Base-by-base conservation (phyloP, 2,329 filamentous ascomycete genomes). In the Colletotrichum eremochloae region DNA sequence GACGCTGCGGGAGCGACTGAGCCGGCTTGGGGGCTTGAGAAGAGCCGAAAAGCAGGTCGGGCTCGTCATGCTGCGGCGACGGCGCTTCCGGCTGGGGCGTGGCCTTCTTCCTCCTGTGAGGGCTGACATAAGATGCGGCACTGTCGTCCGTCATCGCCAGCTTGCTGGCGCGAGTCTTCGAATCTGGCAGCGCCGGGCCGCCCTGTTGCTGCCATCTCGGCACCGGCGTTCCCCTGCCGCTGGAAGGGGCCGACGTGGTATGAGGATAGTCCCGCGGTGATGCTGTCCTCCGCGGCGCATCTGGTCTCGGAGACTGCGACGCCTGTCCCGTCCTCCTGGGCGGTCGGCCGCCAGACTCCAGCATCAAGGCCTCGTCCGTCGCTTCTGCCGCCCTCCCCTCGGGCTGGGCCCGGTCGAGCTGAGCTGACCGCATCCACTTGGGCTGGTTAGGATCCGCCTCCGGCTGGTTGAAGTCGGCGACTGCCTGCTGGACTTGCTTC, bases 401-500 rank as follows among this genome's bases (percentile, higher is more conserved):
- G 48, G 78, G 78, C 76, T 78, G 82, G 42, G 75, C 75, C 46
- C 81, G 82, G 2, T 86, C 84, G 18, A 62, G 56, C 67, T 85
- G 82, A 3, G 90, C 88, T 69, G 95, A 93, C 76, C 93, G 91
- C 96, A 99, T 97, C 96, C 96, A 99, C 79, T 94, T 96, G 0
- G 96, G 96, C 79, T 97, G 94, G 78, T 81, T 93, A 2, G 93
- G 87, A 78, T 97, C 95, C 36, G 86, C 85, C n/a, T 91, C 92
- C 53, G 88, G 87, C 74, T 89, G 86, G 75, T 92, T 89, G 71
- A 98, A 93, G 20, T 99, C 96, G 11, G 95, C 91, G 44, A 98
- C 93, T 5, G 94, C 96, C 81, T 96, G 94, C 78, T 97, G 94
- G 70, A 98, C 89, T 80, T 94, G 95, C 82, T 97, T 99, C 79